Base-by-base conservation (phyloP, 345 rosid species). In the Corymbia maculata region DNA sequence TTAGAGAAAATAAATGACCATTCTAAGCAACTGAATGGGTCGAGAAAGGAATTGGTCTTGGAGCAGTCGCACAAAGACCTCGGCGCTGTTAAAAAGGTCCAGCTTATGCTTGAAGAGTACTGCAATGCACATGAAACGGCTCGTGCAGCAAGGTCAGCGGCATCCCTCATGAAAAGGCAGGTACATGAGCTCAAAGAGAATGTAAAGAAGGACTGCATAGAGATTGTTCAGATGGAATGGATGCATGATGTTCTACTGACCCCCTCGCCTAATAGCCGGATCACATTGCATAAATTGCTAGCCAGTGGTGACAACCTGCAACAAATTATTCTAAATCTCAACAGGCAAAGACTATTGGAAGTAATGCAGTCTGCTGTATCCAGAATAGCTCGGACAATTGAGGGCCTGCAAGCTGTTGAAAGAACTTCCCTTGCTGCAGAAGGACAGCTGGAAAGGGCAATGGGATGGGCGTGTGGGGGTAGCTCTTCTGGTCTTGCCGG, bases 391-490 rank as follows among this genome's bases (percentile, higher is more conserved):
- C 92, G 90, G 90, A 93, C 96, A 28, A 88, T 95, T 89, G 99
- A 96, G 87, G 89, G 92, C 90, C 94, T 97, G 92, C 97, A 97
- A 92, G 91, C 94, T 87, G 93, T 96, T 86, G 98, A 96, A 88
- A 91, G 93, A 89, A 94, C 90, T 90, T 96, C 98, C 90, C 53
- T 92, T 64, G 90, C 93, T 49, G 98, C 98, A 32, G 98, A 96
- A 94, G 98, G 96, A 88, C 96, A 97, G 92, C 95, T 97, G 51
- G 99, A 96, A 93, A 95, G 99, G 92, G 98, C 99, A 88, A 95
- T 97, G 98, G 95, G 94, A 85, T 97, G 98, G 99, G 98, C 99
- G 90, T 97, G 99, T 80, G 98, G 98, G 86, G 98, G 96, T 59
- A 92, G 96, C 90, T 94, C 92, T 89, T 93, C 98, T 85, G 89